These are phyloP conservation scores for Sutorius eximius DNA, from an alignment of 1,284 basidiomycete species.

Conservation along the genomic window DNA sequence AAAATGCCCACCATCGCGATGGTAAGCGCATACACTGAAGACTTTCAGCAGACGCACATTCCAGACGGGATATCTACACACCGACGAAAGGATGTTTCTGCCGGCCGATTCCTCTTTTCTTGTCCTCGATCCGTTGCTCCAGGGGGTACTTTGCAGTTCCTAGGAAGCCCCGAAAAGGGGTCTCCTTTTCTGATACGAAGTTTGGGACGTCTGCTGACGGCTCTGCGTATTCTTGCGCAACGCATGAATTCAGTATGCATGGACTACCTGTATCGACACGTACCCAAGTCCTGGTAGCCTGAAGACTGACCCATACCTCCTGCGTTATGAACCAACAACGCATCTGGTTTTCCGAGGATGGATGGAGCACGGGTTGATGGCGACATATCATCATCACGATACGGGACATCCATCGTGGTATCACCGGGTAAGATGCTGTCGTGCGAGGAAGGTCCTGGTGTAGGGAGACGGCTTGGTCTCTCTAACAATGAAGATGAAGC, in stretches of 20 bases:
- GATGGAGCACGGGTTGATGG: slow-evolving; percentile 19
- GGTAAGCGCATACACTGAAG: slow-evolving; percentile 61
- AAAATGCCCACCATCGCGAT: slow-evolving; percentile 69
- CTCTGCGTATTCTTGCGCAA: slow-evolving; percentile 60
- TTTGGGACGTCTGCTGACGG: slow-evolving; percentile 37
- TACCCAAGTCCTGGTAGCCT: slow-evolving; percentile 58
- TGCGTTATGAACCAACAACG: slow-evolving; percentile 47
- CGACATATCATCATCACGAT: slow-evolving; percentile 28
- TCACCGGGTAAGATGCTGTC: slow-evolving; percentile 5
- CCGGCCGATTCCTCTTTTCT: slow-evolving; percentile 79
- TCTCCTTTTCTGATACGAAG: slow-evolving; percentile 38
- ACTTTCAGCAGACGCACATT: slow-evolving; percentile 6
- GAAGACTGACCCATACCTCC: slow-evolving; percentile 40
- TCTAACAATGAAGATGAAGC: slow-evolving; percentile 11
- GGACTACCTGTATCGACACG: slow-evolving; percentile 13
- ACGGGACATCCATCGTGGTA: slow-evolving; percentile 12
- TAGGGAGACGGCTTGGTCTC: slow-evolving; percentile 12
- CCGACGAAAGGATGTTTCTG: slow-evolving; percentile 80
- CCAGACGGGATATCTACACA: slow-evolving; percentile 30
- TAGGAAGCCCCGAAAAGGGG: slow-evolving; percentile 43
- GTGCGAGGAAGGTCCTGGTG: slow-evolving; percentile 8
- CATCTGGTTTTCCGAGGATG: slow-evolving; percentile 38
- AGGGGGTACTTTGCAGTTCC: slow-evolving; percentile 59
- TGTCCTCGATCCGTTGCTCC: slow-evolving; percentile 83
- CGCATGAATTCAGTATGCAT: neutral